Evolutionary conservation across 306 rosid genomes (phyloP).

Genomic region (Prunus dulcis): DNA sequence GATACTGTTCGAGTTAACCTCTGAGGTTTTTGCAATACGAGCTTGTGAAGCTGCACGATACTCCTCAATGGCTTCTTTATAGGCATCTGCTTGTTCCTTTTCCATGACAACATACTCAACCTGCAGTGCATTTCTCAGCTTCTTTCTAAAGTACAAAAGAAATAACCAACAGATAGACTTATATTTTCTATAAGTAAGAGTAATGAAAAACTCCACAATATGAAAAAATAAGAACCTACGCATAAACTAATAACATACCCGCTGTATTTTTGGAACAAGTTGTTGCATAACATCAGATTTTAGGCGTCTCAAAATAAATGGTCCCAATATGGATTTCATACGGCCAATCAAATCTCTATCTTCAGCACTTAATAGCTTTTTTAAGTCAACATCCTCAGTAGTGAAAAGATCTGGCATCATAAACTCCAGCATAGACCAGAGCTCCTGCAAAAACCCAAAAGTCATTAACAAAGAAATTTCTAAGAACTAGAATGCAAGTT

Average conservation of each 20-base stretch:
- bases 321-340: conserved; percentile 96
- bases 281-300: conserved; percentile 99
- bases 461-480: conserved; percentile 17
- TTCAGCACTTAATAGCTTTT: conserved; percentile 73
- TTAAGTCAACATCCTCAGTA: conserved; percentile 85
- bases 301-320: conserved; percentile 86
- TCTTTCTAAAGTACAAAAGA: conserved; percentile 1
- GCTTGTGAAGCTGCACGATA: conserved; percentile 83
- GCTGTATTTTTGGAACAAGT: conserved; percentile 87
- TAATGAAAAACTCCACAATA: not conserved
- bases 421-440: conserved; percentile 95
- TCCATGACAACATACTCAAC: conserved; percentile 85
- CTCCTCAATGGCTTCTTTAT: conserved; percentile 86
- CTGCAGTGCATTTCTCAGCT: conserved; percentile 44
- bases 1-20: conserved; percentile 34
- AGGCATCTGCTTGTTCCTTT: conserved; percentile 70
- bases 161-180: not conserved
- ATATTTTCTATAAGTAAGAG: not conserved
- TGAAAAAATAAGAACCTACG: conserved; percentile 1
- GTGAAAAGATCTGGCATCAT: conserved; percentile 95
- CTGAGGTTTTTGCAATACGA: conserved; percentile 54
- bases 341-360: conserved; percentile 73
- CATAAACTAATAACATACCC: conserved; percentile 39
- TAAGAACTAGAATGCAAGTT: not conserved
- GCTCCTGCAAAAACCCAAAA: conserved; percentile 58